phyloP scores from a whole-genome alignment of 106 monocot species.

The Dioscorea zingiberensis region DNA sequence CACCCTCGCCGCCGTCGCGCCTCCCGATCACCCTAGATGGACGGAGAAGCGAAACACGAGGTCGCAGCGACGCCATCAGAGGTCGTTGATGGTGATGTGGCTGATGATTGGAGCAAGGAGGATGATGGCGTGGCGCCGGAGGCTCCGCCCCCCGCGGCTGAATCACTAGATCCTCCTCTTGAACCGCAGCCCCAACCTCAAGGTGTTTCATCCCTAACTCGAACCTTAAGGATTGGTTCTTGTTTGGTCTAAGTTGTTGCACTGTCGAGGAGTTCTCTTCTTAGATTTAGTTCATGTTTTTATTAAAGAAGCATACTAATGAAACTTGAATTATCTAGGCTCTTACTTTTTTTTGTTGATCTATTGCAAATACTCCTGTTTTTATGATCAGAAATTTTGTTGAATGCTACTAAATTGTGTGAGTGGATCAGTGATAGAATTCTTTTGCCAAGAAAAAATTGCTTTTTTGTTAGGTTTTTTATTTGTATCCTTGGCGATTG shows the following conservation, averaged over 20 bases:
- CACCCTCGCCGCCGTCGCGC: too few relatives aligned
- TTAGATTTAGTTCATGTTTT: background rate
- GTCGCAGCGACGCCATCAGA: background rate
- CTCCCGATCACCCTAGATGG: background rate
- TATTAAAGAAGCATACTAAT: too few relatives aligned
- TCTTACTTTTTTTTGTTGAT: background rate
- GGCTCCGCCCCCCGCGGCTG: background rate
- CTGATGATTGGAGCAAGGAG: conserved; percentile 15
- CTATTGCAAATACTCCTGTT: background rate
- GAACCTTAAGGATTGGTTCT: too few relatives aligned
- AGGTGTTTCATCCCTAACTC: background rate
- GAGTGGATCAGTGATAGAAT: background rate
- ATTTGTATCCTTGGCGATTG: too few relatives aligned
- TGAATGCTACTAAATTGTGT: background rate
- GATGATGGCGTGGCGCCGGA: conserved; percentile 1
- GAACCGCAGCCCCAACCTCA: background rate
- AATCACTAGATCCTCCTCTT: conserved; percentile 1
- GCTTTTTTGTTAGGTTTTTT: too few relatives aligned
- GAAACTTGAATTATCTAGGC: too few relatives aligned
- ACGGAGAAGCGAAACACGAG: background rate
- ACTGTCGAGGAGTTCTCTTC: too few relatives aligned
- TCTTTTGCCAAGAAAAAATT: background rate
- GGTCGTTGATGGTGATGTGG: conserved; percentile 5
- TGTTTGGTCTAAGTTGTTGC: too few relatives aligned
- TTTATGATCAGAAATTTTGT: background rate